These are phyloP conservation scores for Helenozyma rhizophorensis DNA, from an alignment of 805 yeast genomes.

Conservation along the genomic window DNA sequence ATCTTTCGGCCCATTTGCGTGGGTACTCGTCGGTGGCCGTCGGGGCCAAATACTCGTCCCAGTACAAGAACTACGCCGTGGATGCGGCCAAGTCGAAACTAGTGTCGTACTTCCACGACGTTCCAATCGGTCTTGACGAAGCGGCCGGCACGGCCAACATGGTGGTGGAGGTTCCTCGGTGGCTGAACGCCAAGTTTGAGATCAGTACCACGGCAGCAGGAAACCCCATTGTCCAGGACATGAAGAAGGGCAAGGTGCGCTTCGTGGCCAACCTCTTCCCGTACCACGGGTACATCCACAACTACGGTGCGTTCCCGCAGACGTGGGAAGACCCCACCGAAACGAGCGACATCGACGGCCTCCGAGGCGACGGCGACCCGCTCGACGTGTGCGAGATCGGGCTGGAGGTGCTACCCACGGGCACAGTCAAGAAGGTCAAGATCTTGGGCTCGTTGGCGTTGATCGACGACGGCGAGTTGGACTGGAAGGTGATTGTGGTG, in stretches of 20 bases:
- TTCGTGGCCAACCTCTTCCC: constrained; percentile 98
- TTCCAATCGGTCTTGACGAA: constrained; percentile 52
- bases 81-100: constrained; percentile 36
- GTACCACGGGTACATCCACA: constrained; percentile 96
- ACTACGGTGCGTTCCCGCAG: constrained; percentile 98
- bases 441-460: constrained; percentile 92
- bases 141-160: constrained; percentile 46
- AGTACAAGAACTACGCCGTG: constrained; percentile 41
- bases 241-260: constrained; percentile 94
- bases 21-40: constrained; percentile 5
- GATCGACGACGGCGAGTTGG: constrained; percentile 87
- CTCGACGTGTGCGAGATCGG: constrained; percentile 93
- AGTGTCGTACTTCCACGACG: constrained; percentile 69
- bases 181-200: constrained; percentile 97
- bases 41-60: constrained; percentile 34
- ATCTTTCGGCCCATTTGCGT: constrained; percentile 4
- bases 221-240: constrained; percentile 96
- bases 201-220: constrained; percentile 77
- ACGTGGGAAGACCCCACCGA: constrained; percentile 77
- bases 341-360: constrained; percentile 42
- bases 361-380: constrained; percentile 90
- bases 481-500: constrained; percentile 89
- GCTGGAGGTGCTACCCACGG: constrained; percentile 57
- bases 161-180: constrained; percentile 97
- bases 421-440: constrained; percentile 82